Conservation (phyloP, 345 rosid genomes). For the Sisymbrium irio region DNA sequence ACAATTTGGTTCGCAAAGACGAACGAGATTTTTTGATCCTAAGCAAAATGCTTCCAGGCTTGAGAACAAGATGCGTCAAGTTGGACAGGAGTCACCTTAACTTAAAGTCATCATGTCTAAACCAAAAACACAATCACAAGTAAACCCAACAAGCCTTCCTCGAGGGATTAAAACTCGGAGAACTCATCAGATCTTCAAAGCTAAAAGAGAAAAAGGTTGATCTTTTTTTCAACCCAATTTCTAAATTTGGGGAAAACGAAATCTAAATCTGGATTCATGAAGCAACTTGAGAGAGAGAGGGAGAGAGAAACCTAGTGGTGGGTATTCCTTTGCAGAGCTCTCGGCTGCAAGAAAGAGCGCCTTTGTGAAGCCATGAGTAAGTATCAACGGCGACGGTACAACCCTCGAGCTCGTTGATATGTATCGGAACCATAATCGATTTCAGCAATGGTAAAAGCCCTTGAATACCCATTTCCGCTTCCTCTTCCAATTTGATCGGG, state of each 20-base stretch:
- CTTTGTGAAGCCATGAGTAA: slow-evolving; percentile 81
- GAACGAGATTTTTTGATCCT: neutral
- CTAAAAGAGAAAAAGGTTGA: neutral
- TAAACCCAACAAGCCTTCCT: neutral
- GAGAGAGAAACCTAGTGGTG: slow-evolving; percentile 29
- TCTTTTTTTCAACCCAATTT: slow-evolving; percentile 13
- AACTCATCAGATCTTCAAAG: neutral
- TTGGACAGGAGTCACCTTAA: too few species aligned
- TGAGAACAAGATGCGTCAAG: too few species aligned
- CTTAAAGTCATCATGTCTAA: too few species aligned
- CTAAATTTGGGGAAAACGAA: neutral
- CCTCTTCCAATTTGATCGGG: neutral
- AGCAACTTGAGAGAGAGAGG: neutral
- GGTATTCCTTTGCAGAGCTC: slow-evolving; percentile 41
- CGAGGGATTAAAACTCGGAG: neutral
- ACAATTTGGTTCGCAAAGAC: neutral
- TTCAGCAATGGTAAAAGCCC: slow-evolving; percentile 86
- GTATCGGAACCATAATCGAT: slow-evolving; percentile 75
- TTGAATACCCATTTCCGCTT: slow-evolving; percentile 42
- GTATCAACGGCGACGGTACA: slow-evolving; percentile 84
- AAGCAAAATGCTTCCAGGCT: neutral
- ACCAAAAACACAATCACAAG: neutral
- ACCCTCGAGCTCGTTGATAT: slow-evolving; percentile 72
- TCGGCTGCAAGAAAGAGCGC: slow-evolving; percentile 39
- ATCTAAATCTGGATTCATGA: neutral